phyloP scores from a whole-genome alignment of 2,329 filamentous ascomycete species.

The Ciborinia camelliae region DNA sequence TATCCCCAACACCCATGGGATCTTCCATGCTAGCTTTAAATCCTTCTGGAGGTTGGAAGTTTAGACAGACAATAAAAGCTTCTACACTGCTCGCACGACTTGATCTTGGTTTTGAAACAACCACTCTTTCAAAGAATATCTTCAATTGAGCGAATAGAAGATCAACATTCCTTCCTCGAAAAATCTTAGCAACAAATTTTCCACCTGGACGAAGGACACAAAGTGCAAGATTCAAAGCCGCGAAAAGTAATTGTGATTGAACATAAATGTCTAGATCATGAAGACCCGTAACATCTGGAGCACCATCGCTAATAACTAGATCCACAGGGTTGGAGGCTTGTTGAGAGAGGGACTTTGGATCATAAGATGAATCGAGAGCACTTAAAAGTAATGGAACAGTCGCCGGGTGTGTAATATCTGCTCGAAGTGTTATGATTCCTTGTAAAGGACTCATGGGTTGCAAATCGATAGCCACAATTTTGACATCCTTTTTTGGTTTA shows the following conservation, averaged over 20 bases:
- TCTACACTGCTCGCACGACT: slow-evolving; percentile 96
- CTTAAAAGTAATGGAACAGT: slow-evolving; percentile 86
- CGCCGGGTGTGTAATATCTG: slow-evolving; percentile 95
- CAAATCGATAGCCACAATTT: slow-evolving; percentile 92
- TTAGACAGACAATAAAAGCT: slow-evolving; percentile 92
- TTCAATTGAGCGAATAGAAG: slow-evolving; percentile 91
- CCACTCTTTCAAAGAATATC: slow-evolving; percentile 81
- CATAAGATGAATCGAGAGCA: slow-evolving; percentile 73
- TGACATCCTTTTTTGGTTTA: slow-evolving; percentile 65
- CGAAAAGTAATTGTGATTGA: slow-evolving; percentile 91
- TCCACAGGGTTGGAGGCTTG: slow-evolving; percentile 76
- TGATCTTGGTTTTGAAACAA: slow-evolving; percentile 89
- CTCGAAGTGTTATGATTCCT: slow-evolving; percentile 86
- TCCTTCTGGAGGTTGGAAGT: slow-evolving; percentile 75
- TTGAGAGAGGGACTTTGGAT: slow-evolving; percentile 46
- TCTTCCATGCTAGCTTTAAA: slow-evolving; percentile 74
- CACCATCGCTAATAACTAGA: slow-evolving; percentile 90
- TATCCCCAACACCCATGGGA: slow-evolving; percentile 64
- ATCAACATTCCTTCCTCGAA: slow-evolving; percentile 92
- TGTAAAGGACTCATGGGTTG: slow-evolving; percentile 94
- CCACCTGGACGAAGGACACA: slow-evolving; percentile 90
- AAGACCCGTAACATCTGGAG: slow-evolving; percentile 91
- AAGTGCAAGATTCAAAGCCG: slow-evolving; percentile 86
- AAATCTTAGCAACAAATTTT: slow-evolving; percentile 98
- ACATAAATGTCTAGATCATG: slow-evolving; percentile 99